These are phyloP conservation scores for Silene conica DNA, from an alignment of 148 eudicot species.

Conservation along the genomic window DNA sequence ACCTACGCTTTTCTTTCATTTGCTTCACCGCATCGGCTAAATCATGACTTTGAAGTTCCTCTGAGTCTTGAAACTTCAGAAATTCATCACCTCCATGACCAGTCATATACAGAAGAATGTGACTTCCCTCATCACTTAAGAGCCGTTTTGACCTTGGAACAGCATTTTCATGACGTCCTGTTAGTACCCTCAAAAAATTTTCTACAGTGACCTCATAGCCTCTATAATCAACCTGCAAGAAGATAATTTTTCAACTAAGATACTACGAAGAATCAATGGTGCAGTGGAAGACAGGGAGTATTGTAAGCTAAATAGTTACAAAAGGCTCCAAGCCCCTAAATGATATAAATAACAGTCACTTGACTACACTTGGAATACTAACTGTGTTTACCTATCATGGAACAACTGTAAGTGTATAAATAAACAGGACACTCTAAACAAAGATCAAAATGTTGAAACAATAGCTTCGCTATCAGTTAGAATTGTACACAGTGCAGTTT, in stretches of 20 bases:
- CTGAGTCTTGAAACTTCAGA: conserved; percentile 93
- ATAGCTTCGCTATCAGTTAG: neutral
- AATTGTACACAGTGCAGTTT: neutral
- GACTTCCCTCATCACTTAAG: conserved; percentile 97
- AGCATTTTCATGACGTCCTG: conserved; percentile 92
- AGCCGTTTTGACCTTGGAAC: conserved; percentile 96
- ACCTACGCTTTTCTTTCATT: conserved; percentile 99
- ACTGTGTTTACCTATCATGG: neutral
- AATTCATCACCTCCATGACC: conserved; percentile 99
- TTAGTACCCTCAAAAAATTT: conserved; percentile 83
- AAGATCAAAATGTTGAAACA: neutral
- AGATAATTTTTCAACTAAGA: neutral
- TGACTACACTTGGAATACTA: neutral
- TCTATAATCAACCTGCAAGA: conserved; percentile 86
- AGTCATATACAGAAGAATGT: conserved; percentile 90
- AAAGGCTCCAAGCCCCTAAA: neutral
- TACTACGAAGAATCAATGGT: neutral
- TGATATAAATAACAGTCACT: neutral
- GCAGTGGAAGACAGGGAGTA: neutral
- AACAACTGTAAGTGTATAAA: neutral
- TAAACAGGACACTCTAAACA: neutral
- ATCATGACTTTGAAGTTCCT: conserved; percentile 99
- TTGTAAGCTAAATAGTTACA: neutral
- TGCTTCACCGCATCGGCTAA: conserved; percentile 98
- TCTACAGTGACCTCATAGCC: conserved; percentile 98